Evolutionary conservation across 2,329 filamentous ascomycete genomes (phyloP).

Genomic region (Neonectria hederae): DNA sequence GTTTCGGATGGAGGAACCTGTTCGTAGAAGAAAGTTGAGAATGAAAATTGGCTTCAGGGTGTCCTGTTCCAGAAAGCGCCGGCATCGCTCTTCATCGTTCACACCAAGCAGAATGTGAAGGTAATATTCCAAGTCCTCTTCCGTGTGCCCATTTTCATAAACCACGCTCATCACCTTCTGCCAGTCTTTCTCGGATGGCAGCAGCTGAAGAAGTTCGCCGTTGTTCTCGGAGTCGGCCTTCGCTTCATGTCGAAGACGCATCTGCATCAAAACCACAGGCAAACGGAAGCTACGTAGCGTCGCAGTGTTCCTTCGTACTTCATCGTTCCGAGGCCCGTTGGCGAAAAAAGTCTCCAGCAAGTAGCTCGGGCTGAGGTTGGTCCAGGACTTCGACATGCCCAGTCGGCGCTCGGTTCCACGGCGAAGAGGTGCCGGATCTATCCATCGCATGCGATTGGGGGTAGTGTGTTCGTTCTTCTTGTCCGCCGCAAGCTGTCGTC

Average conservation of each 20-base stretch:
- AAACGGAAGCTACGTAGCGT: conserved; percentile 41
- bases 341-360: conserved; percentile 39
- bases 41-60: conserved; percentile 43
- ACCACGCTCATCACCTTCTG: conserved; percentile 31
- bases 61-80: conserved; percentile 42
- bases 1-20: conserved; percentile 37
- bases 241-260: conserved; percentile 41
- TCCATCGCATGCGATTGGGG: conserved; percentile 5
- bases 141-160: conserved; percentile 33
- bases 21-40: conserved; percentile 45
- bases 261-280: conserved; percentile 46
- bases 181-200: conserved; percentile 41
- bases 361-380: conserved; percentile 36
- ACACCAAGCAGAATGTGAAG: conserved; percentile 43
- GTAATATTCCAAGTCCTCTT: conserved; percentile 39
- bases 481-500: conserved; percentile 21
- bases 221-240: conserved; percentile 23
- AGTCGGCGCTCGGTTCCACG: conserved; percentile 32
- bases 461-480: conserved; percentile 13
- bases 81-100: conserved; percentile 46
- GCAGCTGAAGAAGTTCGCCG: conserved; percentile 33
- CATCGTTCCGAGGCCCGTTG: conserved; percentile 9
- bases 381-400: conserved; percentile 34
- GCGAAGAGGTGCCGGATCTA: conserved; percentile 5
- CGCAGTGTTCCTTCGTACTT: conserved; percentile 33